Evolutionary conservation across 306 rosid genomes (phyloP), one percentile per base, ranked within the genome.

Genomic region (Quercus rubra): DNA sequence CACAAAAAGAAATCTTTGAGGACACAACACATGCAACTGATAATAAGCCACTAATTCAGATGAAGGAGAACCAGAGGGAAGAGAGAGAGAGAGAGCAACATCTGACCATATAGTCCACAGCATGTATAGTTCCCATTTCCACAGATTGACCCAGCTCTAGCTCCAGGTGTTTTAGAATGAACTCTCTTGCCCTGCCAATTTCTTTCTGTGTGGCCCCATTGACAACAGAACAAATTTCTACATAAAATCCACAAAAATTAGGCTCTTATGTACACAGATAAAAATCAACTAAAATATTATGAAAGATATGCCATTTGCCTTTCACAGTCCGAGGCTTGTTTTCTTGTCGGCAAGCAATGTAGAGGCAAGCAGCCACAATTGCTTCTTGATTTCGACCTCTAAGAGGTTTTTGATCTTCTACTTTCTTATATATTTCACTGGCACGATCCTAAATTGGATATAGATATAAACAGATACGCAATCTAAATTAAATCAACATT

Each of bases 351-450:
- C 99, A 95, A 81, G 99, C 99, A 83, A 95, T 92, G 87, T 95
- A 95, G 52, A 95, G 93, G 91, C 99, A 95, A 75, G 99, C 99
- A 85, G 99, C 99, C 89, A 95, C 88, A 63, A 95, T 82, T 0
- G 99, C 97, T 61, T 95, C 99, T 88, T 92, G 98, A 89, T 95
- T 95, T 87, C 98, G 88, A 79, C 99, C 98, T 82, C 96, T 92
- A 63, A 95, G 91, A 70, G 98, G 93, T 83, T 92, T 95, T 72
- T 91, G 98, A 88, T 95, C 98, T 82, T 92, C 99, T 58, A 95
- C 96, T 84, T 97, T 88, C 87, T 95, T 95, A 75, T 87, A 92
- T 87, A 95, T 92, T 84, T 95, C 99, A 87, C 91, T 95, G 62
- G 99, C 99, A 27, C 99, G 97, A 79, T 95, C 99, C 99, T 95